Evolutionary conservation across 1,284 basidiomycete species (phyloP).

Genomic region (Agroathelia rolfsii): DNA sequence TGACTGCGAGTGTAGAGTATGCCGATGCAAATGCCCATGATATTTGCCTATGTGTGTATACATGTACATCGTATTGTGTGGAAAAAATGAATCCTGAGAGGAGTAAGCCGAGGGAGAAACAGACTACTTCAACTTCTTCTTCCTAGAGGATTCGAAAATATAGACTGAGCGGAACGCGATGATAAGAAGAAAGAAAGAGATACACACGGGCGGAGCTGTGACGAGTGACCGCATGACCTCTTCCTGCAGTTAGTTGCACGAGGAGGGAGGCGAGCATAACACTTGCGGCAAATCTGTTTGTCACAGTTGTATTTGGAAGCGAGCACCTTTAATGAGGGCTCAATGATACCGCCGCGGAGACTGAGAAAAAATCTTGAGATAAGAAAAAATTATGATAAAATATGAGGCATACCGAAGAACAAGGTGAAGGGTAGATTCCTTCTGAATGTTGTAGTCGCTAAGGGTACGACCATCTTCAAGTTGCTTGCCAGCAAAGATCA

Average conservation of each 20-base stretch:
- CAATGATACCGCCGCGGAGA: constrained; percentile 97
- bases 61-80: too few relatives aligned
- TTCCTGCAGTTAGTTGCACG: constrained; percentile 99
- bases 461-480: constrained; percentile 94
- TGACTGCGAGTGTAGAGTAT: too few relatives aligned
- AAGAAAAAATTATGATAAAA: not conserved
- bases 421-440: constrained; percentile 96
- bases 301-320: constrained; percentile 97
- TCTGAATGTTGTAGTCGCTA: constrained; percentile 97
- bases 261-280: constrained; percentile 98
- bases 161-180: constrained; percentile 4
- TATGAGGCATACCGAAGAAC: constrained; percentile 70
- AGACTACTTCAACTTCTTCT: constrained; percentile 95
- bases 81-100: too few relatives aligned
- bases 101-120: too few relatives aligned
- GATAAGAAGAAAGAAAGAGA: constrained; percentile 1
- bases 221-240: constrained; percentile 84
- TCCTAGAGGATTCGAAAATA: constrained; percentile 28
- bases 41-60: too few relatives aligned
- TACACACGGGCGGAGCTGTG: constrained; percentile 88
- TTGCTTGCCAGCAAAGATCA: constrained; percentile 94
- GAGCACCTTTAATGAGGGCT: constrained; percentile 95
- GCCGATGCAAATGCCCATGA: too few relatives aligned
- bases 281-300: constrained; percentile 99
- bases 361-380: constrained; percentile 26